Evolutionary conservation across 768 basidiomycete species (phyloP).

Genomic region (Leccinellum rugosiceps): DNA sequence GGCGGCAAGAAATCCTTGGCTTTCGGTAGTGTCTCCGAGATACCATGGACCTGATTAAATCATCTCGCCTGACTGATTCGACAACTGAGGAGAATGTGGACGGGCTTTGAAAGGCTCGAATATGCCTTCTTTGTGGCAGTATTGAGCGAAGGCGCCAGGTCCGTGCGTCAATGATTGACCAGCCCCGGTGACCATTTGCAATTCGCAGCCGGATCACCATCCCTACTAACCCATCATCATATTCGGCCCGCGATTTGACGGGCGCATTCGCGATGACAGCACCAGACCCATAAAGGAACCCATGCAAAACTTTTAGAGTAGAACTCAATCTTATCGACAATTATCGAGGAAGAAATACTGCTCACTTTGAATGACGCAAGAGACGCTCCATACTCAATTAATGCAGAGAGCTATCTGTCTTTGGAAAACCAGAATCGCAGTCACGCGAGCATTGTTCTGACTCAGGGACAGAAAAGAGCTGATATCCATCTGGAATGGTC

Average conservation of each 20-base stretch:
- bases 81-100: conserved; percentile 28
- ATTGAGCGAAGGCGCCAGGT: conserved; percentile 39
- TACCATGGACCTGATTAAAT: conserved; percentile 48
- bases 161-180: conserved; percentile 48
- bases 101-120: conserved; percentile 17
- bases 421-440: neutral
- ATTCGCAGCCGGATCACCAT: no score
- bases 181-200: no score
- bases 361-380: conserved; percentile 4
- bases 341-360: neutral
- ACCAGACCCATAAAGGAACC: conserved; percentile 3
- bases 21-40: conserved; percentile 54
- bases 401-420: neutral
- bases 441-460: neutral
- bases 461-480: neutral
- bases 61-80: neutral
- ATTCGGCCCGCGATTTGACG: conserved; percentile 27
- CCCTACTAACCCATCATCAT: conserved; percentile 39
- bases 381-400: conserved; percentile 1
- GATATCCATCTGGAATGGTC: neutral
- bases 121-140: conserved; percentile 7
- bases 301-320: conserved; percentile 1
- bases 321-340: neutral
- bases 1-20: no score
- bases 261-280: conserved; percentile 1